Evolutionary conservation across 1,139 yeast genomes (phyloP).

Genomic region (Blastobotrys apis): DNA sequence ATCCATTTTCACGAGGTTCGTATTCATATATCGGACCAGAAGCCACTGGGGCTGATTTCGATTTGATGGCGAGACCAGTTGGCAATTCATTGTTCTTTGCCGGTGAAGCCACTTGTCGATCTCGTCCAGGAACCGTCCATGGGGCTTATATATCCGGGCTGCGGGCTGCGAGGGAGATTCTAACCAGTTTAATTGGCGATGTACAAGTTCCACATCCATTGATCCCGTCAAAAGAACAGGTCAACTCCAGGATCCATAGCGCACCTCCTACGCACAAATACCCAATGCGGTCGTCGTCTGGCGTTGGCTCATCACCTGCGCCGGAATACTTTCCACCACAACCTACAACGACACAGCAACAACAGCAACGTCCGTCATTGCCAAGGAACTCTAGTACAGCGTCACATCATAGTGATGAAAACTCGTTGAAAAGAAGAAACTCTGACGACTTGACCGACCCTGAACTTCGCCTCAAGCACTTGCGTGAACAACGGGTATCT

Average conservation of each 20-base stretch:
- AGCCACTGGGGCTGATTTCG: slow-evolving; percentile 43
- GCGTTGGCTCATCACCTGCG: background rate
- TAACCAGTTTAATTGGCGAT: slow-evolving; percentile 40
- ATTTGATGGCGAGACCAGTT: slow-evolving; percentile 39
- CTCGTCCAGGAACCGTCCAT: slow-evolving; percentile 43
- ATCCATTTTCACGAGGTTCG: slow-evolving; percentile 40
- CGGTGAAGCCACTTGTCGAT: slow-evolving; percentile 44
- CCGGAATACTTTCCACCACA: background rate
- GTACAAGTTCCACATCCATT: slow-evolving; percentile 39
- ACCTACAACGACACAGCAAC: slow-evolving; percentile 1
- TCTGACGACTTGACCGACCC: background rate
- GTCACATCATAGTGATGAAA: background rate
- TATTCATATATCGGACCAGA: slow-evolving; percentile 42
- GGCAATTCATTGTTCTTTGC: slow-evolving; percentile 40
- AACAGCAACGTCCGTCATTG: slow-evolving; percentile 1
- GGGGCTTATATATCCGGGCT: slow-evolving; percentile 44
- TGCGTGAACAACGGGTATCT: slow-evolving; percentile 24
- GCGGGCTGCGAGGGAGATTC: slow-evolving; percentile 41
- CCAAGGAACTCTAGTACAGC: background rate
- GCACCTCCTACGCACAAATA: slow-evolving; percentile 4
- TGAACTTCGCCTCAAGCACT: slow-evolving; percentile 22
- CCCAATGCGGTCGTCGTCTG: background rate
- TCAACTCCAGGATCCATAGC: slow-evolving; percentile 11
- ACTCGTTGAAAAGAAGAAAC: background rate
- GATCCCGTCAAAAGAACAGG: slow-evolving; percentile 31